phyloP scores from a whole-genome alignment of 495 filamentous ascomycete genomes.

The Tuber brumale region DNA sequence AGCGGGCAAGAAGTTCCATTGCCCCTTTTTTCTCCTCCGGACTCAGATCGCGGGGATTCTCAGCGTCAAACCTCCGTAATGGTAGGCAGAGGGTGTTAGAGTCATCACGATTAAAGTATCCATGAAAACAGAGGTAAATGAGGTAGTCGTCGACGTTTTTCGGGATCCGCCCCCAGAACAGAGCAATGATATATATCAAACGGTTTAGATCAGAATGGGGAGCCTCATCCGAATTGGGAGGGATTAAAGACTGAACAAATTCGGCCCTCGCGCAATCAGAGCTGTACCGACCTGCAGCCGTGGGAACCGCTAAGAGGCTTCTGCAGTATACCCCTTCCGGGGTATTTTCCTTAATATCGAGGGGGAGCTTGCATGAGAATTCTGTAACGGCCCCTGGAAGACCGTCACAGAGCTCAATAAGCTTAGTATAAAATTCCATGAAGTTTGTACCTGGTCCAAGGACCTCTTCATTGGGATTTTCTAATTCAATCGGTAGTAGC shows the following conservation, averaged over 20 bases:
- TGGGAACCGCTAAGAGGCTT: not conserved
- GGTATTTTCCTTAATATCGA: not conserved
- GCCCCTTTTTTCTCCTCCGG: conserved; percentile 3
- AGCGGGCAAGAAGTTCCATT: conserved; percentile 11
- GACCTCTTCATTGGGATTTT: not conserved
- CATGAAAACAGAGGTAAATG: not conserved
- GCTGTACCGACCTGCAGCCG: not conserved
- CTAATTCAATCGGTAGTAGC: conserved; percentile 5
- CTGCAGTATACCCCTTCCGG: not conserved
- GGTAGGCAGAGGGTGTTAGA: not conserved
- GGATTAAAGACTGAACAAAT: not conserved
- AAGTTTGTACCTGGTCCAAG: not conserved
- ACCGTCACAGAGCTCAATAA: not conserved
- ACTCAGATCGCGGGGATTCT: not conserved
- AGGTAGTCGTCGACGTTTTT: conserved; percentile 27
- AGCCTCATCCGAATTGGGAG: not conserved
- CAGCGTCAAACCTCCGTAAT: not conserved
- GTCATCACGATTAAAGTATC: conserved; percentile 17
- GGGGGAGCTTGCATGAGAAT: not conserved
- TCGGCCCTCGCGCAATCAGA: not conserved
- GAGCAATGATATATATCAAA: conserved; percentile 10
- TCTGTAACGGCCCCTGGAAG: not conserved
- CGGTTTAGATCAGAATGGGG: not conserved
- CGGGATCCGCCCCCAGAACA: conserved; percentile 24
- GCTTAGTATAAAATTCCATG: not conserved